phyloP scores from a whole-genome alignment of 331 rosid species.

The Rosa hybrid region DNA sequence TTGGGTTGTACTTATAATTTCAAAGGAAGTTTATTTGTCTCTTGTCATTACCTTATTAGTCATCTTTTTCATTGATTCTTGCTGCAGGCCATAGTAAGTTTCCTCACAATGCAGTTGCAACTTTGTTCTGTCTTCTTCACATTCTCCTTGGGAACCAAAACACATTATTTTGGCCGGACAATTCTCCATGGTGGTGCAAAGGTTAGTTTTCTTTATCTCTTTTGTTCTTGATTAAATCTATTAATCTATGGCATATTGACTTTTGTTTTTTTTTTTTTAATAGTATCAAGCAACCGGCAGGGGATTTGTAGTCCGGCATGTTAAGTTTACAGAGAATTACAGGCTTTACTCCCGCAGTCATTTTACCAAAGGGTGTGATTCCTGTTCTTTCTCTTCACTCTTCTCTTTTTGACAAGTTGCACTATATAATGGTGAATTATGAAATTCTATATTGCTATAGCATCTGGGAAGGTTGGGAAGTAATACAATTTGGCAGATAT shows the following conservation, averaged over 20 bases:
- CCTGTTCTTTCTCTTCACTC: slow-evolving; percentile 21
- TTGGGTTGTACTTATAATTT: slow-evolving; percentile 55
- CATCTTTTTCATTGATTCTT: slow-evolving; percentile 23
- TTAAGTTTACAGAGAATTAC: slow-evolving; percentile 91
- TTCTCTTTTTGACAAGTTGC: background rate
- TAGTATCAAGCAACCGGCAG: slow-evolving; percentile 99
- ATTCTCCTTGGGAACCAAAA: slow-evolving; percentile 85
- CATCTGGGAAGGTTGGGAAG: background rate
- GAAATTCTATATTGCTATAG: background rate
- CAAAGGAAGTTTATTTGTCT: background rate
- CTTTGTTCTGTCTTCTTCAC: slow-evolving; percentile 94
- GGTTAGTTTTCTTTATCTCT: slow-evolving; percentile 51
- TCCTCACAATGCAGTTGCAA: slow-evolving; percentile 94
- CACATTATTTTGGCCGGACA: slow-evolving; percentile 98
- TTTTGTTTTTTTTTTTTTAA: slow-evolving; percentile 31
- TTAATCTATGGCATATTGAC: slow-evolving; percentile 2
- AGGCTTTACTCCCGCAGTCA: slow-evolving; percentile 98
- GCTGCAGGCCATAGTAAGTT: slow-evolving; percentile 85
- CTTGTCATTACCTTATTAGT: background rate
- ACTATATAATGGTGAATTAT: background rate
- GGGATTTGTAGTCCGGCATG: slow-evolving; percentile 94
- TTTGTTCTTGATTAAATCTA: slow-evolving; percentile 16
- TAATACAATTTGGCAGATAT: background rate
- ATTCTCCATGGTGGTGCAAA: slow-evolving; percentile 99
- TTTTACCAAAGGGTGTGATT: slow-evolving; percentile 83